phyloP scores from a whole-genome alignment of 352 stramenopile genomes.

The Pythium catenulatum region DNA sequence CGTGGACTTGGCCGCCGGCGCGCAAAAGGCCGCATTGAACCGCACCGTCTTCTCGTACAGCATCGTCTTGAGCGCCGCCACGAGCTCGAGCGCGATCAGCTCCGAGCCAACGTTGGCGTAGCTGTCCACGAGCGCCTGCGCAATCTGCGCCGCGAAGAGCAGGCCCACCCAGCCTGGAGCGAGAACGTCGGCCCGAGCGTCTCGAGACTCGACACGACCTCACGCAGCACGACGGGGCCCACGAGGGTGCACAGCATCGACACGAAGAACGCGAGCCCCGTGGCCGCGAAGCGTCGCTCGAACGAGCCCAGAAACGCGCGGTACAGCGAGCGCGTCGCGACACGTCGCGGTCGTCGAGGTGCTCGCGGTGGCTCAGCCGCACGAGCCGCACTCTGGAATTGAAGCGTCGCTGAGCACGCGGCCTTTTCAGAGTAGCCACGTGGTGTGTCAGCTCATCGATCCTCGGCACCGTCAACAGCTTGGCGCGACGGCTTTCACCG shows the following conservation, averaged over 20 bases:
- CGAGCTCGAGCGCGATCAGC: conserved; percentile 76
- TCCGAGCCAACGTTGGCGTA: conserved; percentile 74
- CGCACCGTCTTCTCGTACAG: conserved; percentile 77
- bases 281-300: conserved; percentile 63
- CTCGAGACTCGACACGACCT: conserved; percentile 72
- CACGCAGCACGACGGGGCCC: conserved; percentile 68
- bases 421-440: no score
- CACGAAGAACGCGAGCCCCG: conserved; percentile 68
- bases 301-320: conserved; percentile 66
- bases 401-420: no score
- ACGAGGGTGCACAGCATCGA: conserved; percentile 77
- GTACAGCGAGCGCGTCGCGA: conserved; percentile 64
- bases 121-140: conserved; percentile 77
- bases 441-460: no score
- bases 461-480: no score
- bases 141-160: conserved; percentile 73
- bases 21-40: conserved; percentile 68
- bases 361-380: conserved; percentile 66
- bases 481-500: no score
- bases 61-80: conserved; percentile 71
- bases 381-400: no score
- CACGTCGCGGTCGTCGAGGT: conserved; percentile 70
- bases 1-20: conserved; percentile 70
- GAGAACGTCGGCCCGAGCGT: conserved; percentile 62
- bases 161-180: conserved; percentile 60